Conservation (phyloP, 495 filamentous ascomycete genomes). For the Elasticomyces elasticus region DNA sequence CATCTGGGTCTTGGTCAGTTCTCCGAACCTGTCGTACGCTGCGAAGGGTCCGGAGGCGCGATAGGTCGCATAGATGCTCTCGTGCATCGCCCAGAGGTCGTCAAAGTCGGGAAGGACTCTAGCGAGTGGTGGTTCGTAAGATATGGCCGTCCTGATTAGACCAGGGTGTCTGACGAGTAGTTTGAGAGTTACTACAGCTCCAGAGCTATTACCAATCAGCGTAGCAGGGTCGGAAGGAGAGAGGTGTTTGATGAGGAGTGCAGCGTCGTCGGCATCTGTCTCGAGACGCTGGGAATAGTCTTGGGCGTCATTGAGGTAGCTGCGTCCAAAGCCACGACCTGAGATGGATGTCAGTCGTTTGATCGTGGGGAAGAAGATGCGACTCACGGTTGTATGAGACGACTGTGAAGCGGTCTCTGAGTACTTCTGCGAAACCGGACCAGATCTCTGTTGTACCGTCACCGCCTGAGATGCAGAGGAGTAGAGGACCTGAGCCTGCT, state of each 20-base stretch:
- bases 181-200: conserved; percentile 11
- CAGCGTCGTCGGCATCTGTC: conserved; percentile 19
- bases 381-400: conserved; percentile 1
- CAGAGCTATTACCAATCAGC: conserved; percentile 16
- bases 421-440: neutral
- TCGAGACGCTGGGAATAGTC: conserved; percentile 10
- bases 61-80: conserved; percentile 16
- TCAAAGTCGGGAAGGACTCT: conserved; percentile 12
- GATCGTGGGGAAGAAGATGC: neutral
- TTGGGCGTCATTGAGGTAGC: conserved; percentile 10
- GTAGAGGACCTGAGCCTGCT: conserved; percentile 15
- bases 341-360: too few relatives aligned
- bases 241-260: conserved; percentile 11
- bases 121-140: conserved; percentile 15
- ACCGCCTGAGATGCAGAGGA: conserved; percentile 19
- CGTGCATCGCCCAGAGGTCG: conserved; percentile 2
- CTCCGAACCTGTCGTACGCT: conserved; percentile 1
- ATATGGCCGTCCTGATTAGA: conserved; percentile 1
- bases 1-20: neutral
- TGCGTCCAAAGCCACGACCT: conserved; percentile 8
- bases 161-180: conserved; percentile 12
- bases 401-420: conserved; percentile 7
- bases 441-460: conserved; percentile 11
- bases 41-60: conserved; percentile 13
- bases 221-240: conserved; percentile 4